phyloP scores from a whole-genome alignment of 257 asterid genomes.

The Ilex aquifolium region DNA sequence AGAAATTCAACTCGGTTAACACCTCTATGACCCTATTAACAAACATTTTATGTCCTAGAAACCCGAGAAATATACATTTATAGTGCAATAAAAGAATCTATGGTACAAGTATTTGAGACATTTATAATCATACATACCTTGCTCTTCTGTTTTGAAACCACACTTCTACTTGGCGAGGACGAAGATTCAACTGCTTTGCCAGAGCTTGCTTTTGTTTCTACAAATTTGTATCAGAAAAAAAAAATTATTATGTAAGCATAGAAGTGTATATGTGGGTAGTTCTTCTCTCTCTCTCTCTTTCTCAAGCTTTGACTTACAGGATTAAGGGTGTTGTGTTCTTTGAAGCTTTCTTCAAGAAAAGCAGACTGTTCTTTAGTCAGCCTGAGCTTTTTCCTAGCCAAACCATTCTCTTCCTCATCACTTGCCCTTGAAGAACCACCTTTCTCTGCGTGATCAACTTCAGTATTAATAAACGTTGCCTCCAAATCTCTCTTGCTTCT shows the following conservation, averaged over 20 bases:
- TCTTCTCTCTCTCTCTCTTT: too few relatives aligned
- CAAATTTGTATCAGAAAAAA: background rate
- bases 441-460: constrained; percentile 16
- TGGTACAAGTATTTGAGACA: too few relatives aligned
- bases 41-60: background rate
- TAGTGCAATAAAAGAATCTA: too few relatives aligned
- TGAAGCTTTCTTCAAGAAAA: constrained; percentile 89
- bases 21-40: too few relatives aligned
- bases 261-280: background rate
- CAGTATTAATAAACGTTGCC: background rate
- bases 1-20: too few relatives aligned
- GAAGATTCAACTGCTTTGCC: constrained; percentile 79
- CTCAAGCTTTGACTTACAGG: constrained; percentile 45
- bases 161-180: constrained; percentile 92
- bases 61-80: too few relatives aligned
- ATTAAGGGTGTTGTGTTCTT: constrained; percentile 80
- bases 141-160: constrained; percentile 98
- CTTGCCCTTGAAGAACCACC: constrained; percentile 54
- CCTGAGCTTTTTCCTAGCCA: constrained; percentile 64
- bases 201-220: constrained; percentile 80
- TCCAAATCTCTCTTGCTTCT: constrained; percentile 35
- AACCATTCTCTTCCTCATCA: constrained; percentile 58
- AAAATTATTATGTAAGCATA: background rate
- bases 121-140: constrained; percentile 33
- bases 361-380: constrained; percentile 80